A percentile compares a stretch with the other conserved stretches of the same genome.
Conservation (phyloP, 73 alveolate genomes). For the Paramecium biaurelia region DNA sequence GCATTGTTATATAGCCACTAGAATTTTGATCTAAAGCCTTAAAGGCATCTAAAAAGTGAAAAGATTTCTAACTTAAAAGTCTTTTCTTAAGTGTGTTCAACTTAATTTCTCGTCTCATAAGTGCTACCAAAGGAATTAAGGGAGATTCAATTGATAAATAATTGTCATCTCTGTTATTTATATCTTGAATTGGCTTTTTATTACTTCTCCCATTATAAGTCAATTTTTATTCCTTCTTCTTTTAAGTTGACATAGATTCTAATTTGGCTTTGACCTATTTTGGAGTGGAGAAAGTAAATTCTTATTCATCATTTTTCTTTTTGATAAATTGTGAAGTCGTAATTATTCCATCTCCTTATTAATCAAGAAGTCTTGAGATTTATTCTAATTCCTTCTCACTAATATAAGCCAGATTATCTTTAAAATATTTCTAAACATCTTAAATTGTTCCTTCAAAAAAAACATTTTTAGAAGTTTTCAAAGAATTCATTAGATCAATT, state of each 20-base stretch:
- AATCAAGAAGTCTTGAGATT: background rate
- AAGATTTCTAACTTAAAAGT: background rate
- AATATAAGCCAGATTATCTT: background rate
- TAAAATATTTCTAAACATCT: background rate
- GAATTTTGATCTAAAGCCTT: background rate
- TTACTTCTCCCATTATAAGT: background rate
- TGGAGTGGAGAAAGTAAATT: background rate
- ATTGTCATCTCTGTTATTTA: background rate
- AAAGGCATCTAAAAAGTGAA: background rate
- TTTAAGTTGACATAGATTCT: background rate
- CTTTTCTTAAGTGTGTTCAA: background rate
- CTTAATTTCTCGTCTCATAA: background rate
- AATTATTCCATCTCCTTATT: background rate
- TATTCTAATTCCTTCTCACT: background rate
- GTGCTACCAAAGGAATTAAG: background rate
- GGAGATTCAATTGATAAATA: background rate
- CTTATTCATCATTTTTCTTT: background rate
- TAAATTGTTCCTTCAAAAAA: background rate
- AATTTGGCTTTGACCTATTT: background rate
- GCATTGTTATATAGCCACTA: background rate
- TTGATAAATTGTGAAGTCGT: background rate
- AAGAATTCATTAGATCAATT: background rate
- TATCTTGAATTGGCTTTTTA: background rate
- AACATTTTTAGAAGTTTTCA: background rate
- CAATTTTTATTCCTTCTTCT: background rate